Percentiles rank a stretch among this genome's conserved stretches.
phyloP scores from a whole-genome alignment of 495 filamentous ascomycete species.

The Cercophora sp. region DNA sequence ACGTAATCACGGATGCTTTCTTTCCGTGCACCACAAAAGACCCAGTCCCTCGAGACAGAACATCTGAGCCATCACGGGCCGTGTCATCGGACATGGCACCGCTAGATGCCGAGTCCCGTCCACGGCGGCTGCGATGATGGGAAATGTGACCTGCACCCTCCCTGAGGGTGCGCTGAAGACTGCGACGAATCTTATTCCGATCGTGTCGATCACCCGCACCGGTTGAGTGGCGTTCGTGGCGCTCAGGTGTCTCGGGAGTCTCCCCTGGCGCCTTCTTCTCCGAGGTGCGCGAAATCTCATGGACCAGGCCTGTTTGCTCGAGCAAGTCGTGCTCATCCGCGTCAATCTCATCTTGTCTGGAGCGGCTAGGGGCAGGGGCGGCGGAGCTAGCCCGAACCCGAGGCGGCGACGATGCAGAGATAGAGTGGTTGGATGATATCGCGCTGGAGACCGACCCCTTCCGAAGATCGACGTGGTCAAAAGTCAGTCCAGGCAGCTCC shows the following conservation, averaged over 20 bases:
- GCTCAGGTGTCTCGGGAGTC: conserved; percentile 30
- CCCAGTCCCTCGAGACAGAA: conserved; percentile 69
- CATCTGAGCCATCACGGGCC: conserved; percentile 53
- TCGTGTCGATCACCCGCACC: conserved; percentile 40
- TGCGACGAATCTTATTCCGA: conserved; percentile 68
- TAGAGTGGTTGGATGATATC: conserved; percentile 34
- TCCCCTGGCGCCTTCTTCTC: conserved; percentile 23
- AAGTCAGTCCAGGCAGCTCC: conserved; percentile 49
- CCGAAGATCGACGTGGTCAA: conserved; percentile 28
- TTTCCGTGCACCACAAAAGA: conserved; percentile 97
- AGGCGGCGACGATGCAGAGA: conserved; percentile 29
- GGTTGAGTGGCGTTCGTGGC: conserved; percentile 26
- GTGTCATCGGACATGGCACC: conserved; percentile 59
- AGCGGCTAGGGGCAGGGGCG: too few species aligned
- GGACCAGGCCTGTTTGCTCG: conserved; percentile 47
- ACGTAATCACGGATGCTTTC: conserved; percentile 93
- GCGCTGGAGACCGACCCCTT: conserved; percentile 42
- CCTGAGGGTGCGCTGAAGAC: conserved; percentile 89
- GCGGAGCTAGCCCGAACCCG: too few species aligned
- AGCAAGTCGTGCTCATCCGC: conserved; percentile 47
- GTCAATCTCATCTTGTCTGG: conserved; percentile 43
- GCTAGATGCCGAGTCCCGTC: conserved; percentile 67
- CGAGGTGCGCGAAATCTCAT: conserved; percentile 10
- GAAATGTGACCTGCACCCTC: conserved; percentile 64
- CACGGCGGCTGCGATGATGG: conserved; percentile 70